Percentiles rank a stretch among this genome's conserved stretches.
These are phyloP conservation scores for Anthoceros angustus DNA, from an alignment of 225 moss, liverwort and hornwort genomes.

Conservation along the genomic window DNA sequence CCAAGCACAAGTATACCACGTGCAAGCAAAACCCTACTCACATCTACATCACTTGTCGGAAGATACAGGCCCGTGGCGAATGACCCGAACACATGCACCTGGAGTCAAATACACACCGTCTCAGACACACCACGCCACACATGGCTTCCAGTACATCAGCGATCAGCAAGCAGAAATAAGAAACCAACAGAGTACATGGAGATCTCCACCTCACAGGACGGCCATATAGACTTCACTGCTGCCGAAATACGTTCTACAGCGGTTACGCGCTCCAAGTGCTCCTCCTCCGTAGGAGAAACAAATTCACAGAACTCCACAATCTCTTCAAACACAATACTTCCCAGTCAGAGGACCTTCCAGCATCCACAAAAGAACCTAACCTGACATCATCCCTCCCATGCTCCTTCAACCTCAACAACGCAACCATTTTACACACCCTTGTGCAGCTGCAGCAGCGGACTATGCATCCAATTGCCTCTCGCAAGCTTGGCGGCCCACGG, in stretches of 20 bases:
- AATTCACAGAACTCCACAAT: constrained; percentile 67
- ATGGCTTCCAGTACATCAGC: background rate
- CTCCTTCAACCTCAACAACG: background rate
- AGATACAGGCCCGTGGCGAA: constrained; percentile 98
- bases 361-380: background rate
- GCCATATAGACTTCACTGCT: constrained; percentile 65
- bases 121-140: too few species aligned
- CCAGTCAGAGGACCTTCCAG: constrained; percentile 4
- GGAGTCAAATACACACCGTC: constrained; percentile 6
- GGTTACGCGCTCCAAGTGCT: constrained; percentile 36
- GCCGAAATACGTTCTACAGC: constrained; percentile 50
- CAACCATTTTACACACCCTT: constrained; percentile 32
- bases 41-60: constrained; percentile 92
- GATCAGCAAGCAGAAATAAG: background rate
- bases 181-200: background rate
- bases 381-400: background rate
- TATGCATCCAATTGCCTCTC: constrained; percentile 55
- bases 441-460: constrained; percentile 94
- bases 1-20: background rate
- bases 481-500: constrained; percentile 60
- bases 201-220: constrained; percentile 55
- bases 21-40: constrained; percentile 14
- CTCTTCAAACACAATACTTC: constrained; percentile 25
- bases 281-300: constrained; percentile 51
- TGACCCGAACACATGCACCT: constrained; percentile 96